Evolutionary conservation across 78 protist species (phyloP).

Genomic region (Dictyostelium firmibasis): DNA sequence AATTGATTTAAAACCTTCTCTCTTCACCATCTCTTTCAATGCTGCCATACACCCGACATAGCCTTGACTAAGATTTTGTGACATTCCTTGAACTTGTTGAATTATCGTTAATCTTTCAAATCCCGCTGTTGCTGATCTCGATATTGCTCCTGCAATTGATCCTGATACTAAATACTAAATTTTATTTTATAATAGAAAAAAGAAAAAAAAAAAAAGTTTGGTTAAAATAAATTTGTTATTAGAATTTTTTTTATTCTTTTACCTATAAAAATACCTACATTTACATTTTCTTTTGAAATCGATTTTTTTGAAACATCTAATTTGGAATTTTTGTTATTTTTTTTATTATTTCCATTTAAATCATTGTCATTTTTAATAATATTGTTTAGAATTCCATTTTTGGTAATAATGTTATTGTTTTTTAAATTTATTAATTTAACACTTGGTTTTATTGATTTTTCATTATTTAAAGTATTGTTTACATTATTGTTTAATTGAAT

Average conservation of each 20-base stretch:
- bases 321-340: not conserved
- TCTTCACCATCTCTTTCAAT: constrained; percentile 27
- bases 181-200: not conserved
- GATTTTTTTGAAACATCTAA: not conserved
- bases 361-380: not conserved
- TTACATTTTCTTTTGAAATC: not conserved
- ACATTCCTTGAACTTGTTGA: constrained; percentile 70
- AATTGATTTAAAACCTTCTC: constrained; percentile 26
- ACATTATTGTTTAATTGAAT: not conserved
- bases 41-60: constrained; percentile 39
- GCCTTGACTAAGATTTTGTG: not conserved
- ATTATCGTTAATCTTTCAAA: constrained; percentile 67
- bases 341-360: not conserved
- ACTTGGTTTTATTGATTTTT: not conserved
- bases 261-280: too few relatives aligned
- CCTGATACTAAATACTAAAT: constrained; percentile 30
- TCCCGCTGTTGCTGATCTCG: constrained; percentile 57
- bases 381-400: not conserved
- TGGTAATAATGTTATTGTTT: not conserved
- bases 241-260: too few relatives aligned
- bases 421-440: not conserved
- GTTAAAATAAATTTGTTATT: too few relatives aligned
- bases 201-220: not conserved
- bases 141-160: constrained; percentile 32
- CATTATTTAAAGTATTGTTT: not conserved